A percentile compares a stretch with the other conserved stretches of the same genome.
phyloP scores from a whole-genome alignment of 139 green algal genomes.

The Spirogloea muscicola region DNA sequence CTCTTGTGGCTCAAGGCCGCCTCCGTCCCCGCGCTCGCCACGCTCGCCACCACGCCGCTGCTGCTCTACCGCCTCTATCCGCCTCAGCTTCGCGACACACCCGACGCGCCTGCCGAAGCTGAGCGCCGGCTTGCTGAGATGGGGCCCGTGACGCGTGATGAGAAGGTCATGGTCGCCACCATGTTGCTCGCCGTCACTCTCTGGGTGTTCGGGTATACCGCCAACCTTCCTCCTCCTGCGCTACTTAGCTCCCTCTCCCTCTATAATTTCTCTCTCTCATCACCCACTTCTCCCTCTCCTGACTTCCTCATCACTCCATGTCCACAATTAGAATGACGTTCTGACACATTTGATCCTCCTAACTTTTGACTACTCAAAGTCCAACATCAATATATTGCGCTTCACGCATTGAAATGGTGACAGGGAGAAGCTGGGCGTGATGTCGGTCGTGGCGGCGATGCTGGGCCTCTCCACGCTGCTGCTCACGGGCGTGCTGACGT shows the following conservation, averaged over 20 bases:
- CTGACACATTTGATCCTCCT: no score
- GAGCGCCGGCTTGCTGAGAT: constrained; percentile 55
- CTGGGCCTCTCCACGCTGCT: constrained; percentile 85
- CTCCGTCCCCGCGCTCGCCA: constrained; percentile 59
- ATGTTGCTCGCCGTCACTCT: constrained; percentile 82
- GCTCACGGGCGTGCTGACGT: constrained; percentile 70
- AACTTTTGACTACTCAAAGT: no score
- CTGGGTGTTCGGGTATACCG: constrained; percentile 72
- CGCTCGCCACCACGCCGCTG: constrained; percentile 35
- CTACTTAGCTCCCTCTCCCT: no score
- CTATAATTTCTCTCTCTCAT: no score
- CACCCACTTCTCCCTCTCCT: no score
- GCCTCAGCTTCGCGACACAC: constrained; percentile 50
- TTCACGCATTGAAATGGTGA: constrained; percentile 4
- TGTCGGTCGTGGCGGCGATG: constrained; percentile 89
- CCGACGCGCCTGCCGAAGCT: constrained; percentile 22
- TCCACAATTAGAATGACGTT: no score
- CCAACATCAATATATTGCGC: no score
- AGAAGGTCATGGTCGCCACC: constrained; percentile 77
- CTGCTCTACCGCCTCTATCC: constrained; percentile 74
- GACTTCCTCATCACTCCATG: no score
- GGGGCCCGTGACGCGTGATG: constrained; percentile 45
- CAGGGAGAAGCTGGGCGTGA: constrained; percentile 70
- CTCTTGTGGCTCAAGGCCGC: constrained; percentile 82
- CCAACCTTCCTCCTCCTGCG: no score